A percentile compares a stretch with the other conserved stretches of the same genome.
These are phyloP conservation scores for Fomitopsis pulvina DNA, from an alignment of 768 basidiomycete genomes.

Conservation along the genomic window DNA sequence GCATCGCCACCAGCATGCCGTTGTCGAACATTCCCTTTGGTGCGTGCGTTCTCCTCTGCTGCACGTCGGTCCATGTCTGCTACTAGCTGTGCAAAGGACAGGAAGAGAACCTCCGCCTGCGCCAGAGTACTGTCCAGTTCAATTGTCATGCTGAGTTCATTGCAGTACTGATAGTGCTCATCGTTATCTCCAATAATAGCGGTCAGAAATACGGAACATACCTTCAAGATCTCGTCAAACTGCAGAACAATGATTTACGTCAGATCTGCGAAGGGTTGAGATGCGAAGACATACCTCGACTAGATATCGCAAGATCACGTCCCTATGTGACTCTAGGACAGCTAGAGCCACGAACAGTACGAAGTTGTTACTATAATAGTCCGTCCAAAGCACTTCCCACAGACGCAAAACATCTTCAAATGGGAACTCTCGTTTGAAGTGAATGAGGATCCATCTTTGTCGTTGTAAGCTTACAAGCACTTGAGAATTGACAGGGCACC, in stretches of 20 bases:
- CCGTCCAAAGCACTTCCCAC: slow-evolving; percentile 94
- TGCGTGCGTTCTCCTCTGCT: slow-evolving; percentile 41
- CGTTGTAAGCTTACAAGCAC: background rate
- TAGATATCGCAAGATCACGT: slow-evolving; percentile 91
- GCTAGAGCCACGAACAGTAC: slow-evolving; percentile 94
- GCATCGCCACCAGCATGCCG: slow-evolving; percentile 17
- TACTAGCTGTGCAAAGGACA: slow-evolving; percentile 84
- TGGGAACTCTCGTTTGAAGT: slow-evolving; percentile 94
- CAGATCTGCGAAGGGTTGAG: background rate
- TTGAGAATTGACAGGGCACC: slow-evolving; percentile 12
- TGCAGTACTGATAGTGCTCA: slow-evolving; percentile 60
- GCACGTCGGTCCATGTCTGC: slow-evolving; percentile 82
- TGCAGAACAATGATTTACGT: slow-evolving; percentile 19
- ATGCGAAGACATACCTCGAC: slow-evolving; percentile 61
- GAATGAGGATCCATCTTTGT: slow-evolving; percentile 81
- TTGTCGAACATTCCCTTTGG: slow-evolving; percentile 27
- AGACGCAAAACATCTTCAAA: slow-evolving; percentile 85
- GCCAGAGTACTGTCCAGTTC: slow-evolving; percentile 93
- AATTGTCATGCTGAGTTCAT: slow-evolving; percentile 93
- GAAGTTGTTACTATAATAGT: slow-evolving; percentile 83
- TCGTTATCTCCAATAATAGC: background rate
- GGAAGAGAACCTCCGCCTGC: slow-evolving; percentile 94
- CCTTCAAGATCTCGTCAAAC: slow-evolving; percentile 82
- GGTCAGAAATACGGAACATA: slow-evolving; percentile 17
- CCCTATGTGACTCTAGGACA: slow-evolving; percentile 89